Percentiles rank a stretch among this genome's conserved stretches.
Conservation (phyloP, 2,329 filamentous ascomycete genomes). For the Biscogniauxia mediterranea region DNA sequence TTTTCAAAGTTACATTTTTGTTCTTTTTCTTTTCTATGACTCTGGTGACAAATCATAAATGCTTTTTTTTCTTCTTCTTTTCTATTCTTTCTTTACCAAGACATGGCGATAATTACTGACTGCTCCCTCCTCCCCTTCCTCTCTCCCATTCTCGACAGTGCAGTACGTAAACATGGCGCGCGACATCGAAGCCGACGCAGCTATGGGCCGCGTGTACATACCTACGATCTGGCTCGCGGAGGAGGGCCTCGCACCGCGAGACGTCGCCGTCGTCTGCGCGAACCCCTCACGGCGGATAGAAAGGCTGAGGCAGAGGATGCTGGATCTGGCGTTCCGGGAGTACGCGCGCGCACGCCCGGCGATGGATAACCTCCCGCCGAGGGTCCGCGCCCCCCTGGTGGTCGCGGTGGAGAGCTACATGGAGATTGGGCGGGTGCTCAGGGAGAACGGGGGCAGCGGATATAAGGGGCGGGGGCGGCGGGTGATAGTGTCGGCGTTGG, state of each 20-base stretch:
- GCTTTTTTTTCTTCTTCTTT: no score
- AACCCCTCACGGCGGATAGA: slow-evolving; percentile 37
- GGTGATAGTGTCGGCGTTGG: slow-evolving; percentile 19
- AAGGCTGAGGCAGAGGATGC: slow-evolving; percentile 49
- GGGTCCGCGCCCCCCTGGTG: slow-evolving; percentile 61
- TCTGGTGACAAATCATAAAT: no score
- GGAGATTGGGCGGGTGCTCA: slow-evolving; percentile 67
- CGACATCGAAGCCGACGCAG: slow-evolving; percentile 67
- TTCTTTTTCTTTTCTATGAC: no score
- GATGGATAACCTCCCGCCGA: slow-evolving; percentile 60
- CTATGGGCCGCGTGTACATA: slow-evolving; percentile 65
- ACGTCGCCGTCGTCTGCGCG: slow-evolving; percentile 41
- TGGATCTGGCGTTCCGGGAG: slow-evolving; percentile 59
- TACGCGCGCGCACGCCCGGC: slow-evolving; percentile 54
- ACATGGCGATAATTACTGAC: no score
- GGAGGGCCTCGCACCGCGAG: slow-evolving; percentile 50
- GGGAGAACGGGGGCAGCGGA: slow-evolving; percentile 29
- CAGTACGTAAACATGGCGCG: slow-evolving; percentile 77
- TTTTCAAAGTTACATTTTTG: no score
- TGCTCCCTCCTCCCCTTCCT: no score
- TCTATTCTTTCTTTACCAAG: no score
- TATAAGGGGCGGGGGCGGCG: no score
- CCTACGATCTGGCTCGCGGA: slow-evolving; percentile 63
- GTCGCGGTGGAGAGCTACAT: slow-evolving; percentile 75
- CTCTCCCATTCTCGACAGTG: slow-evolving; percentile 34